Conservation (phyloP, 192 early-diverging fungal species). For the Umbelopsis ramanniana region DNA sequence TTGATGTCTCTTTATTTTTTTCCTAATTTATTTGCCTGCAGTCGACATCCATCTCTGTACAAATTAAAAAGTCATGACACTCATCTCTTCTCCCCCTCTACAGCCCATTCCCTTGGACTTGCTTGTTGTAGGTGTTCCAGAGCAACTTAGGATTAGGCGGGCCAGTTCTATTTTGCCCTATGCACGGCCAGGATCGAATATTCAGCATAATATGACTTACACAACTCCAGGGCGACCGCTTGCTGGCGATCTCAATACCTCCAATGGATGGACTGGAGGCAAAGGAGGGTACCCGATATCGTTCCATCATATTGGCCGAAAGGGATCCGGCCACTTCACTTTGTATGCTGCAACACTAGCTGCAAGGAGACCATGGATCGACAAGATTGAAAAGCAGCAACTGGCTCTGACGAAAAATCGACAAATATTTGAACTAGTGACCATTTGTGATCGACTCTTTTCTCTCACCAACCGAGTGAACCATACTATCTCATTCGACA, state of each 20-base stretch:
- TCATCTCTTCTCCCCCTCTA: constrained; percentile 50
- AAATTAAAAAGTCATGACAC: background rate
- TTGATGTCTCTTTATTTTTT: too few species aligned
- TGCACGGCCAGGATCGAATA: constrained; percentile 20
- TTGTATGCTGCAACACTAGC: constrained; percentile 78
- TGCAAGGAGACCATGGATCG: constrained; percentile 82
- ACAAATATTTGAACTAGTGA: constrained; percentile 58
- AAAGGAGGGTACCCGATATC: constrained; percentile 75
- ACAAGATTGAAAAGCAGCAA: constrained; percentile 74
- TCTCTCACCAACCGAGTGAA: constrained; percentile 59
- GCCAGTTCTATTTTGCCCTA: constrained; percentile 39
- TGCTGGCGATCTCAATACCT: background rate
- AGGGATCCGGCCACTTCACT: constrained; percentile 60
- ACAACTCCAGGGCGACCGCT: constrained; percentile 8
- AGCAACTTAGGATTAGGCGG: constrained; percentile 28
- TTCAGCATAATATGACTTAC: constrained; percentile 28
- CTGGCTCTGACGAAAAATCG: constrained; percentile 43
- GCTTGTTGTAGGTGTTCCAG: constrained; percentile 56
- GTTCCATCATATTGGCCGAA: constrained; percentile 73
- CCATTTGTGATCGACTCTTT: constrained; percentile 59
- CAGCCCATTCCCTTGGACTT: constrained; percentile 86
- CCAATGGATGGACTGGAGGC: constrained; percentile 45
- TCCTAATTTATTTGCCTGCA: background rate
- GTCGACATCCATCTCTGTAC: background rate
- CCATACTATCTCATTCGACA: constrained; percentile 51